These are phyloP conservation scores for Reticulascus tulasneorum DNA, from an alignment of 2,329 filamentous ascomycete genomes.

Conservation along the genomic window DNA sequence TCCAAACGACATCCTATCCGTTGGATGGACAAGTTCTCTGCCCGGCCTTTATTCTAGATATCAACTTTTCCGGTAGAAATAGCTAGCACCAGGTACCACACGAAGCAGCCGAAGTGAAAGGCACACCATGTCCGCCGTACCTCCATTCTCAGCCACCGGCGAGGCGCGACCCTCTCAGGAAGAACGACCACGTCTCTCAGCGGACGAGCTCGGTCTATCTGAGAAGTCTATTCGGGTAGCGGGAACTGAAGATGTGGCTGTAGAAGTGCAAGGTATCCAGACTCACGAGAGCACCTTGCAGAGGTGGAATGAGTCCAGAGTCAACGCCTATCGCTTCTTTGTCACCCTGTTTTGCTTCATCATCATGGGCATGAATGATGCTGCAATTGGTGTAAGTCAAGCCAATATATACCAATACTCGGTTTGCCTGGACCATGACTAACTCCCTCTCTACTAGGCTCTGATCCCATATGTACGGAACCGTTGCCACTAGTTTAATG, in stretches of 20 bases:
- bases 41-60: too few species aligned
- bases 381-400: constrained; percentile 53
- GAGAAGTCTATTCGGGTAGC: neutral
- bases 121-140: neutral
- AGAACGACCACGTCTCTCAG: neutral
- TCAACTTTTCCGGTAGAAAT: too few species aligned
- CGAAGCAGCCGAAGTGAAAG: too few species aligned
- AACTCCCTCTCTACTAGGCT: constrained; percentile 29
- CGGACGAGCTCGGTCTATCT: neutral
- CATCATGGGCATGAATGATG: constrained; percentile 67
- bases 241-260: neutral
- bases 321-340: constrained; percentile 55
- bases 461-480: constrained; percentile 42
- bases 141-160: neutral
- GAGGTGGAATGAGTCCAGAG: constrained; percentile 59
- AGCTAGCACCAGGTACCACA: too few species aligned
- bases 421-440: neutral
- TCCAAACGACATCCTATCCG: too few species aligned
- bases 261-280: neutral
- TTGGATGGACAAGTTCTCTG: too few species aligned
- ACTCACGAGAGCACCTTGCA: constrained; percentile 29
- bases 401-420: neutral
- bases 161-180: neutral
- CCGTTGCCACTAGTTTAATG: neutral
- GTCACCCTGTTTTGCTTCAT: constrained; percentile 59